Evolutionary conservation across 2,329 filamentous ascomycete species (phyloP).

Genomic region (Colletotrichum filicis): DNA sequence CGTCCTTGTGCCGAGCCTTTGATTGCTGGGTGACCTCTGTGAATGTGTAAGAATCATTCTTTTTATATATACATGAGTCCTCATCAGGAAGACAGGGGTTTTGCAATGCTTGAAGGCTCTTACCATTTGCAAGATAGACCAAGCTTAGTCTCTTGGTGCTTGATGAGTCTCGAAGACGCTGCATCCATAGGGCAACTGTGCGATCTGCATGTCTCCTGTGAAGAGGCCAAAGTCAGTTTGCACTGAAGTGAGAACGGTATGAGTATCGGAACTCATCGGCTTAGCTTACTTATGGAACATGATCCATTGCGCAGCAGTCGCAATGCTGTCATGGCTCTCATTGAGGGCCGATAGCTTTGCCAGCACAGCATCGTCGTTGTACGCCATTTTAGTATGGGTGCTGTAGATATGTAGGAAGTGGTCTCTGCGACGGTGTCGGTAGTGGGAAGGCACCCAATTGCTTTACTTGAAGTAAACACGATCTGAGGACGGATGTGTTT

Average conservation of each 20-base stretch:
- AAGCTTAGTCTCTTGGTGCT: conserved; percentile 89
- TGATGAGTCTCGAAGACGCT: conserved; percentile 87
- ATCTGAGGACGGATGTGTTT: neutral
- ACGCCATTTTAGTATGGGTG: conserved; percentile 73
- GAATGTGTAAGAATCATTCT: neutral
- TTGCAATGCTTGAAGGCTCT: conserved; percentile 39
- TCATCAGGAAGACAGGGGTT: neutral
- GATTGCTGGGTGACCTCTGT: conserved; percentile 96
- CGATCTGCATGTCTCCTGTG: conserved; percentile 88
- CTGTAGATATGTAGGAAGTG: neutral
- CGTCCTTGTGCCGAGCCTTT: conserved; percentile 89
- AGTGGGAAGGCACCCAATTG: neutral
- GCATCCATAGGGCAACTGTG: conserved; percentile 91
- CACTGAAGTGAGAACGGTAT: neutral
- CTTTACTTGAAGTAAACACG: neutral
- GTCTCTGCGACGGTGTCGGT: neutral
- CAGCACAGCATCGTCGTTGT: conserved; percentile 93
- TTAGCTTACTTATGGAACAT: conserved; percentile 81
- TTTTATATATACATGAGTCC: neutral
- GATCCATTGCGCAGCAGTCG: conserved; percentile 98
- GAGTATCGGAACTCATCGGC: neutral
- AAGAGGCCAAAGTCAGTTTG: conserved; percentile 21
- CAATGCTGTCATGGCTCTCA: conserved; percentile 97
- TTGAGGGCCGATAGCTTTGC: conserved; percentile 95
- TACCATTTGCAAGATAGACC: conserved; percentile 95